phyloP scores from a whole-genome alignment of 148 eudicot species.

The Hydrangea macrophylla region DNA sequence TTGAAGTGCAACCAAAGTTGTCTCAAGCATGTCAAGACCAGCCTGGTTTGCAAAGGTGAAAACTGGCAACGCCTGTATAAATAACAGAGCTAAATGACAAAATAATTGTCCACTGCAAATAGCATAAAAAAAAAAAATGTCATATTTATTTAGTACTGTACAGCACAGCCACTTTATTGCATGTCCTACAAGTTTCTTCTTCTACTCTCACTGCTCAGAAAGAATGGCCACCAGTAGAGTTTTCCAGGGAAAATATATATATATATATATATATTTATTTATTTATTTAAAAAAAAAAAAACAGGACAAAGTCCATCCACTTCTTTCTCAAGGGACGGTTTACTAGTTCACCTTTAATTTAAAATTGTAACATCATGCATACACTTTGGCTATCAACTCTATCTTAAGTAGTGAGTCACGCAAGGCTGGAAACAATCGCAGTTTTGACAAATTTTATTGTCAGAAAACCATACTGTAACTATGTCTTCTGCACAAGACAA shows the following conservation, averaged over 20 bases:
- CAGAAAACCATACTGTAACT: background rate
- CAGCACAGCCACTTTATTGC: background rate
- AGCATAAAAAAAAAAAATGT: background rate
- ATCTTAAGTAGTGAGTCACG: too few relatives aligned
- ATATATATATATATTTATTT: too few relatives aligned
- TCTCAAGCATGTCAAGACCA: conserved; percentile 82
- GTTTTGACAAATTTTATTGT: background rate
- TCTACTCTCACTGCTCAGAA: too few relatives aligned
- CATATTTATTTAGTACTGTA: background rate
- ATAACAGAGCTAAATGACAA: background rate
- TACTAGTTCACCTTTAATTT: background rate
- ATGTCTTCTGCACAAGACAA: too few relatives aligned
- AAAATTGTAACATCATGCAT: too few relatives aligned
- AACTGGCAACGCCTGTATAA: conserved; percentile 58
- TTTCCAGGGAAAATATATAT: too few relatives aligned
- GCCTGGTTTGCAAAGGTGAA: conserved; percentile 77
- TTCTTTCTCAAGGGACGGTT: background rate
- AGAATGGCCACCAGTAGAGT: too few relatives aligned
- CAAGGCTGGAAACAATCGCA: background rate
- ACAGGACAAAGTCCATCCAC: background rate
- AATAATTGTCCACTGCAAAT: background rate
- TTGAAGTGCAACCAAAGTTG: conserved; percentile 72
- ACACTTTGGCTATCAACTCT: too few relatives aligned
- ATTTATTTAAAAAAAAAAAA: background rate
- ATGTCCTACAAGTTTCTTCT: too few relatives aligned